A percentile compares a stretch with the other conserved stretches of the same genome.
Conservation (phyloP, 2,329 filamentous ascomycete species). For the Talaromyces funiculosus region DNA sequence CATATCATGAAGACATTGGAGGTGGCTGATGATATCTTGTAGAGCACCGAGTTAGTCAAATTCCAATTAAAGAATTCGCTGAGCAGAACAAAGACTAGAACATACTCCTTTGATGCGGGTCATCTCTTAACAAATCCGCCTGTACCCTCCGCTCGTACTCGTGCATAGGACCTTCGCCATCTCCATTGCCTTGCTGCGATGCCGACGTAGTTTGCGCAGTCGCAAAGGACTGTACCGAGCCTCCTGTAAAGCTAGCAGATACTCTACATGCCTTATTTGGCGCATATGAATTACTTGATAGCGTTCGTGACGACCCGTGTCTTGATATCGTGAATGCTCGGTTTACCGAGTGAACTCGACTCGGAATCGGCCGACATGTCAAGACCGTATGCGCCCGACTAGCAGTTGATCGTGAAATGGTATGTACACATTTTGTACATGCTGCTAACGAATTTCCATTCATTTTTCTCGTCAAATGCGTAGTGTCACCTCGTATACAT, state of each 20-base stretch:
- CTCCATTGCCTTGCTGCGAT: not conserved
- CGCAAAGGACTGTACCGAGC: not conserved
- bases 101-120: constrained; percentile 82
- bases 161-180: constrained; percentile 63
- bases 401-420: not conserved
- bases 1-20: constrained; percentile 85
- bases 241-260: not conserved
- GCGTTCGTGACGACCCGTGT: not conserved
- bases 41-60: not conserved
- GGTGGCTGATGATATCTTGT: constrained; percentile 74
- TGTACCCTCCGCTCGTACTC: constrained; percentile 84
- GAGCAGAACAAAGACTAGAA: not conserved
- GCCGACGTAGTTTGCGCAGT: not conserved
- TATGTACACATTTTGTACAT: constrained; percentile 3
- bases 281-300: not conserved
- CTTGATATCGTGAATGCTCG: not conserved
- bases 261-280: not conserved
- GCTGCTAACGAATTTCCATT: not conserved
- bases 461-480: not conserved
- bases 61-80: not conserved
- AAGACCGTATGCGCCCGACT: not conserved
- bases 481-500: not conserved
- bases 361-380: not conserved
- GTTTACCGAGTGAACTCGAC: not conserved
- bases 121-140: constrained; percentile 69